These are phyloP conservation scores for Phaeosphaeria sp. DNA, from an alignment of 2,329 filamentous ascomycete species.

Conservation along the genomic window DNA sequence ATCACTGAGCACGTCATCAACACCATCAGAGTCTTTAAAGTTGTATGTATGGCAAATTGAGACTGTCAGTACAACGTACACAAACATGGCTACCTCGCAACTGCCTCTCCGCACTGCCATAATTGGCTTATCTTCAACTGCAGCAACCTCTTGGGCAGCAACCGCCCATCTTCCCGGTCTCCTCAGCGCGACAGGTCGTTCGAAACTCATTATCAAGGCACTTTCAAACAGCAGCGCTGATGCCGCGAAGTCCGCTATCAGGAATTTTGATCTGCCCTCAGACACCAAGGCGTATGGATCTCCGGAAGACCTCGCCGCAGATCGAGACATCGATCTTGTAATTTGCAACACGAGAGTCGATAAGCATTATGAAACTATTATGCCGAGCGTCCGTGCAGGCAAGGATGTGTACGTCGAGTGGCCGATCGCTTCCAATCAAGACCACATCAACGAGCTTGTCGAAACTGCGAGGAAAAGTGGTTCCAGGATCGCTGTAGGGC, in stretches of 20 bases:
- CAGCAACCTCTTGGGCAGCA: conserved; percentile 62
- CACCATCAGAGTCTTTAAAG: neutral
- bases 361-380: conserved; percentile 56
- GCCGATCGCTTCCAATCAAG: conserved; percentile 51
- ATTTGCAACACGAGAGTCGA: conserved; percentile 64
- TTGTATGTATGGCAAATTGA: neutral
- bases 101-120: conserved; percentile 62
- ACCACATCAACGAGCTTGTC: conserved; percentile 51
- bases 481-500: conserved; percentile 54
- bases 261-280: conserved; percentile 45
- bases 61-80: neutral
- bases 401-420: conserved; percentile 62
- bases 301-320: conserved; percentile 53
- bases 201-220: conserved; percentile 54
- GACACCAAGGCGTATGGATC: conserved; percentile 54
- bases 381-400: conserved; percentile 59
- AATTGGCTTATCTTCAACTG: conserved; percentile 63
- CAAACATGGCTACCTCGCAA: neutral
- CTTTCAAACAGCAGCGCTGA: conserved; percentile 55
- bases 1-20: neutral
- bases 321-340: conserved; percentile 47
- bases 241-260: conserved; percentile 51
- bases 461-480: conserved; percentile 48
- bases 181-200: conserved; percentile 40
- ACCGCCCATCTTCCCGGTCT: conserved; percentile 67